Conservation (phyloP, 2,329 filamentous ascomycete species). For the Elsinoe perseae region DNA sequence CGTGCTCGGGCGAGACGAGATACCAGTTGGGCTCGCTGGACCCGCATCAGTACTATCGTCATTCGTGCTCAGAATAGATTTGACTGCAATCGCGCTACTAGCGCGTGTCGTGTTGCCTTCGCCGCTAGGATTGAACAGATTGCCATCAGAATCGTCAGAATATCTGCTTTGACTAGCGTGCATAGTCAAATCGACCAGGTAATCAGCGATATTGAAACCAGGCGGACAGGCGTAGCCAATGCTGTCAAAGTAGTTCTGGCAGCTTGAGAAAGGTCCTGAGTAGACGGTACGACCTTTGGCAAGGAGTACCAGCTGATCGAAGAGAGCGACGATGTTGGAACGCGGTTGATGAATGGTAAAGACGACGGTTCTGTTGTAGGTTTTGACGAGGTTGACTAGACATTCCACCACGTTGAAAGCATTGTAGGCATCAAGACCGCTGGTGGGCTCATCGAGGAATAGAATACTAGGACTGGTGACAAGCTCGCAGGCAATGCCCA, state of each 20-base stretch:
- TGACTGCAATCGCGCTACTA: conserved; percentile 80
- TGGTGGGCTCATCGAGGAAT: conserved; percentile 95
- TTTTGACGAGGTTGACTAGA: conserved; percentile 87
- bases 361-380: conserved; percentile 91
- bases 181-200: conserved; percentile 95
- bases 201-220: conserved; percentile 98
- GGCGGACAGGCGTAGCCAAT: conserved; percentile 89
- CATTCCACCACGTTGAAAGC: conserved; percentile 98
- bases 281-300: conserved; percentile 87
- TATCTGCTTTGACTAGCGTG: conserved; percentile 55
- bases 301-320: conserved; percentile 85
- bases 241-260: conserved; percentile 85
- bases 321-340: conserved; percentile 95
- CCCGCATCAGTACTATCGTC: conserved; percentile 60
- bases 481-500: conserved; percentile 94
- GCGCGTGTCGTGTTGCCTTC: conserved; percentile 62
- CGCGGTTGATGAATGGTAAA: conserved; percentile 98
- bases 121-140: conserved; percentile 44
- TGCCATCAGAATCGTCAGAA: conserved; percentile 37
- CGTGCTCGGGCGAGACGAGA: conserved; percentile 56
- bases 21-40: conserved; percentile 37
- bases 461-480: conserved; percentile 96
- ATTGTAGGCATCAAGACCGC: conserved; percentile 91
- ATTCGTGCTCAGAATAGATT: conserved; percentile 80
- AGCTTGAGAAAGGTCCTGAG: conserved; percentile 80